A percentile compares a stretch with the other conserved stretches of the same genome.
Conservation (phyloP, 2,329 filamentous ascomycete species). For the Monilinia aucupariae region DNA sequence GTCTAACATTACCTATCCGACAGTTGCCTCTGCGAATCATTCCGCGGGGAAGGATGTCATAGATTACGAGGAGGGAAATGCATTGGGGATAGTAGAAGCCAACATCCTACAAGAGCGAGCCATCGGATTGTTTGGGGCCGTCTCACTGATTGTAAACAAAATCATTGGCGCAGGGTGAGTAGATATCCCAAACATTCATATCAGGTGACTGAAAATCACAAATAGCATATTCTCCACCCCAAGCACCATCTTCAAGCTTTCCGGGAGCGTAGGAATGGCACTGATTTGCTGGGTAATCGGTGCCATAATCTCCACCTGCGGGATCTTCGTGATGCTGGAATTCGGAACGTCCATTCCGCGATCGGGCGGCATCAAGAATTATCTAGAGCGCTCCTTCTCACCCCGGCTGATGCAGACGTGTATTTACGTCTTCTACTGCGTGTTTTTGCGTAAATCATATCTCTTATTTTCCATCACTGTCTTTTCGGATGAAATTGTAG, state of each 20-base stretch:
- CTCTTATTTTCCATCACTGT: neutral
- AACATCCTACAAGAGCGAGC: neutral
- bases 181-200: neutral
- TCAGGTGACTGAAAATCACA: neutral
- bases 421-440: neutral
- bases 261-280: neutral
- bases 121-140: neutral
- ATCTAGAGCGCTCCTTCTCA: neutral
- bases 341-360: neutral
- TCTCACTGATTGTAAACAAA: neutral
- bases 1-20: neutral
- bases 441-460: neutral
- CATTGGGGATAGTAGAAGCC: neutral
- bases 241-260: neutral
- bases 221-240: neutral
- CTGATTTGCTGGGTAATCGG: neutral
- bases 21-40: neutral
- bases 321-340: neutral
- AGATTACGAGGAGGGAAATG: neutral
- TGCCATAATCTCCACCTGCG: neutral
- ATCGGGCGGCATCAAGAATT: neutral
- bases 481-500: neutral
- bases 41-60: neutral
- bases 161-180: neutral
- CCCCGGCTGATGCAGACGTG: neutral